Evolutionary conservation across 2,329 filamentous ascomycete species (phyloP), one percentile per base, ranked within the genome.

Genomic region (Mariannaea elegans): DNA sequence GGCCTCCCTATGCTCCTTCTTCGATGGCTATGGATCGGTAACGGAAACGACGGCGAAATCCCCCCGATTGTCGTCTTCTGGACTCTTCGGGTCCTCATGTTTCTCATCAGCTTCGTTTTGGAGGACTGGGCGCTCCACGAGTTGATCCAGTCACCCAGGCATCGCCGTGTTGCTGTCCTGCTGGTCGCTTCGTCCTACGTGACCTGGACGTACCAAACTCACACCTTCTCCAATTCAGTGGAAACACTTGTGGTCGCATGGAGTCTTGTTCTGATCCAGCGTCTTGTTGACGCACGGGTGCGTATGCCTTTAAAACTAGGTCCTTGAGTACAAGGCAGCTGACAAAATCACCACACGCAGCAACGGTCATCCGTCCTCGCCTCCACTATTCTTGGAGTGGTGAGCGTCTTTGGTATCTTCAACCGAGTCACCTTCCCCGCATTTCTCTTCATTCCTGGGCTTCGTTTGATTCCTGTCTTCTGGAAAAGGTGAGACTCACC

Each of bases 111-210:
- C 81, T 97, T 99, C 76, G 93, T 99, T 54, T 84, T 99, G 63
- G 93, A 97, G 78, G 95, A 99, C 80, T 98, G 95, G 94, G 95
- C 95, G 10, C 86, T 99, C 59, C 89, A 97, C 80, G 95, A 99
- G 76, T 83, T 98, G 64, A 89, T 97, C 55, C 87, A 89, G 62
- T 90, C 90, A 36, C 88, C 88, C 63, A 88, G 89, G 61, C 82
- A 87, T 71, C 89, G 93, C 64, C 87, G 87, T 68, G 81, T 90
- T 55, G 92, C 93, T 9, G 86, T 96, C 42, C 82, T 96, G 44
- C 84, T 99, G 57, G 91, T 97, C 61, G 93, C 94, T 44, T 98
- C 94, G 24, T 97, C 93, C 23, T 99, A 98, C 78, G 94, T 97
- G 68, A 99, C 95, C 46, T 99, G 95, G 94, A 97, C 94, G 42